Percentiles rank a stretch among this genome's conserved stretches.
Evolutionary conservation across 2,329 filamentous ascomycete genomes (phyloP).

Genomic region (Cytospora mali): DNA sequence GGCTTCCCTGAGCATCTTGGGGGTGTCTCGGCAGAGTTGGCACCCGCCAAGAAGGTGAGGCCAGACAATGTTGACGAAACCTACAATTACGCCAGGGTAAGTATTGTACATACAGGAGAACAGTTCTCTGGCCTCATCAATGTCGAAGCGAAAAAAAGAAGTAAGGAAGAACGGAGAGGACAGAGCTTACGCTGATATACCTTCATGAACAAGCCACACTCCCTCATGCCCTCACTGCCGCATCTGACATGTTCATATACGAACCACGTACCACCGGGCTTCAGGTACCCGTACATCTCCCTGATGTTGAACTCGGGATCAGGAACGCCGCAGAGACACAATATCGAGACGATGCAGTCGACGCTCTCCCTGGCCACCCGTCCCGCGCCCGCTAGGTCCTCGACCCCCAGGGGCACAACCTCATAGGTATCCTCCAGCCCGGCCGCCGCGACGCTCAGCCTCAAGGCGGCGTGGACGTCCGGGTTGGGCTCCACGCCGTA

Average conservation of each 20-base stretch:
- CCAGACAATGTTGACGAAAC: conserved; percentile 56
- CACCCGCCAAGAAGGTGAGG: conserved; percentile 55
- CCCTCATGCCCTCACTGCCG: conserved; percentile 28
- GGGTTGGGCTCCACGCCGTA: conserved; percentile 68
- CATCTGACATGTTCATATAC: conserved; percentile 62
- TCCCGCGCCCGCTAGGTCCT: conserved; percentile 52
- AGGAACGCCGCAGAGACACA: conserved; percentile 67
- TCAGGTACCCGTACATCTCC: conserved; percentile 59
- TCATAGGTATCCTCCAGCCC: conserved; percentile 61
- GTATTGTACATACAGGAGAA: not conserved
- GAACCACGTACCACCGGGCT: conserved; percentile 64
- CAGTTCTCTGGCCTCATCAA: not conserved
- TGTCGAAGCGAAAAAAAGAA: not conserved
- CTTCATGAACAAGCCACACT: conserved; percentile 43
- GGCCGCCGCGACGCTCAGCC: conserved; percentile 49
- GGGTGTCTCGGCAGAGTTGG: conserved; percentile 52
- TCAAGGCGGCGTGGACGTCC: conserved; percentile 52
- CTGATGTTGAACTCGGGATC: conserved; percentile 58
- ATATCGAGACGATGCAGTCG: conserved; percentile 62
- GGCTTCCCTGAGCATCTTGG: conserved; percentile 48
- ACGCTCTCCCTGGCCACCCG: conserved; percentile 54
- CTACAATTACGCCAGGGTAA: conserved; percentile 37
- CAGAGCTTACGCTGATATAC: conserved; percentile 45
- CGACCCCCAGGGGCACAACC: conserved; percentile 64
- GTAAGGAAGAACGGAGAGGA: not conserved